Percentiles rank a stretch among this genome's conserved stretches.
Conservation (phyloP, 805 yeast genomes). For the Ogataea neopini region DNA sequence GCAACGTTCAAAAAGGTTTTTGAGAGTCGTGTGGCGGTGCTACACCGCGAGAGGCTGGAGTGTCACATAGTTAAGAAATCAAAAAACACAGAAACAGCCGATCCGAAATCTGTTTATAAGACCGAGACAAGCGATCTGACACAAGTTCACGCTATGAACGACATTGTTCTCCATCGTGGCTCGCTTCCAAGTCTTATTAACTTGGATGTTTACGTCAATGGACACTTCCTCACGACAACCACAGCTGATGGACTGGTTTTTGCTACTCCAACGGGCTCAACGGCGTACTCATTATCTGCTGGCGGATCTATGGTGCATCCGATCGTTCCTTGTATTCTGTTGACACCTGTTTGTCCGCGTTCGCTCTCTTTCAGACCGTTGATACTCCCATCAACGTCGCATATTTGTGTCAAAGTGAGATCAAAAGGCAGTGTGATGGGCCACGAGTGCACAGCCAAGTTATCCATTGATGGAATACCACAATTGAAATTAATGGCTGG, state of each 20-base stretch:
- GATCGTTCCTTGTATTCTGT: conserved; percentile 71
- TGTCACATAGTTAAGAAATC: conserved; percentile 59
- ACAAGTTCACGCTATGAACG: conserved; percentile 86
- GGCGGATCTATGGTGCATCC: conserved; percentile 96
- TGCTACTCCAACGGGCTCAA: conserved; percentile 93
- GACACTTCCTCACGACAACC: conserved; percentile 81
- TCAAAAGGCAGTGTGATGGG: conserved; percentile 38
- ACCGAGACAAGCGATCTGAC: conserved; percentile 18
- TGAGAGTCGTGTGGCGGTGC: conserved; percentile 65
- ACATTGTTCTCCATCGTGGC: conserved; percentile 85
- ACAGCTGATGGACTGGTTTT: conserved; percentile 88
- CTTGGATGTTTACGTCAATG: conserved; percentile 82
- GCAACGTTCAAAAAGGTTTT: conserved; percentile 67
- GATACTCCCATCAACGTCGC: conserved; percentile 75
- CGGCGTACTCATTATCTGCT: conserved; percentile 85
- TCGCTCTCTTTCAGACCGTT: conserved; percentile 89
- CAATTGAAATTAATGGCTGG: conserved; percentile 68
- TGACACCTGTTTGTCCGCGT: conserved; percentile 92
- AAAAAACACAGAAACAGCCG: conserved; percentile 5
- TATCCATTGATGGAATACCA: conserved; percentile 84
- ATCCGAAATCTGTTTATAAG: conserved; percentile 19
- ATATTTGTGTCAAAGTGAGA: conserved; percentile 62
- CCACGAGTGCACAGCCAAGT: conserved; percentile 44
- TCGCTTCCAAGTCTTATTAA: conserved; percentile 82
- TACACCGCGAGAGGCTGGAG: conserved; percentile 76